These are phyloP conservation scores for Sphaerulina musiva DNA, from an alignment of 2,329 filamentous ascomycete species.

Conservation along the genomic window DNA sequence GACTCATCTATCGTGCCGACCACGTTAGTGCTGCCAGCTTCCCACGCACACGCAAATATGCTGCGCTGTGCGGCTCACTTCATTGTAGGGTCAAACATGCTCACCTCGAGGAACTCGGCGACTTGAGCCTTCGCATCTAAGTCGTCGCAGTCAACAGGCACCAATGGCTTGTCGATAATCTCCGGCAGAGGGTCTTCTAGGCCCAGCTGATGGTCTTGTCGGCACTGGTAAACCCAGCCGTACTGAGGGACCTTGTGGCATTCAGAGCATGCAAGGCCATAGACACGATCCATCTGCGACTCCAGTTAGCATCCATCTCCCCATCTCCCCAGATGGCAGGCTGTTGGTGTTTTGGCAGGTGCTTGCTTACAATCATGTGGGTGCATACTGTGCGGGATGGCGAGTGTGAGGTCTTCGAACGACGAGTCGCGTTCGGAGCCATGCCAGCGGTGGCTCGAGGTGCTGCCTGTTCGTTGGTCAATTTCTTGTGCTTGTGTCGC, in stretches of 20 bases:
- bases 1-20: slow-evolving; percentile 28
- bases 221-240: slow-evolving; percentile 70
- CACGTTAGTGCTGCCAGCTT: not conserved
- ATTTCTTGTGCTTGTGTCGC: not conserved
- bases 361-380: slow-evolving; percentile 47
- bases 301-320: not conserved
- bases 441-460: slow-evolving; percentile 9
- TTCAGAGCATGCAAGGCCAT: slow-evolving; percentile 51
- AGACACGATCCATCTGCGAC: slow-evolving; percentile 55
- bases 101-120: slow-evolving; percentile 23
- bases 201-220: slow-evolving; percentile 48
- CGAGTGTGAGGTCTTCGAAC: not conserved
- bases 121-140: slow-evolving; percentile 23
- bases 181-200: slow-evolving; percentile 12
- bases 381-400: slow-evolving; percentile 47
- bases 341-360: not conserved
- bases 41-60: not conserved
- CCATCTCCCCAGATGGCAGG: not conserved
- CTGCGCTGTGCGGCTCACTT: too few species aligned
- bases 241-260: slow-evolving; percentile 53
- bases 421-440: slow-evolving; percentile 1
- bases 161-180: slow-evolving; percentile 9
- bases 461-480: slow-evolving; percentile 17
- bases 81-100: not conserved
- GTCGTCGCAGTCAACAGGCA: slow-evolving; percentile 17